Evolutionary conservation across 345 rosid species (phyloP).

Genomic region (Bruguiera parviflora): DNA sequence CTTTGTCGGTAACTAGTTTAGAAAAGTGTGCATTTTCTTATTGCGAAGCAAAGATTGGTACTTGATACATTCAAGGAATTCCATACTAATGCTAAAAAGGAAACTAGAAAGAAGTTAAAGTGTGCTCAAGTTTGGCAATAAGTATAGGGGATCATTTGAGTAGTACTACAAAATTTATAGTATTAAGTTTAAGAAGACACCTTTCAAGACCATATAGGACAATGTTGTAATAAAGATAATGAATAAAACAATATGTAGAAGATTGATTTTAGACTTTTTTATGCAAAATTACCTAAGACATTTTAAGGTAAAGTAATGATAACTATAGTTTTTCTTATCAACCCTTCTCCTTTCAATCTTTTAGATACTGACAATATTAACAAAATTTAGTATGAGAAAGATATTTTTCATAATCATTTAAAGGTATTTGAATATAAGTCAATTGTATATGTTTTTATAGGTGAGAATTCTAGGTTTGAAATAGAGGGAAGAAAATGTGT

Average conservation of each 20-base stretch:
- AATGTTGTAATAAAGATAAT: conserved; percentile 2
- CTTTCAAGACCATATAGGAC: neutral
- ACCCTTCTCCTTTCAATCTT: neutral
- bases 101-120: neutral
- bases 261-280: neutral
- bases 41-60: neutral
- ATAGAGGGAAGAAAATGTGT: too few species aligned
- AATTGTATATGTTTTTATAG: too few species aligned
- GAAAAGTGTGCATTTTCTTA: neutral
- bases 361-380: too few species aligned
- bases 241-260: neutral
- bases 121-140: neutral
- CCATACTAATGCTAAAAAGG: neutral
- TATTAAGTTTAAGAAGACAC: neutral
- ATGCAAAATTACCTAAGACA: neutral
- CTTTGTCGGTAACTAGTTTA: neutral
- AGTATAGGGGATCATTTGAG: conserved; percentile 1
- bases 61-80: neutral
- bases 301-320: neutral
- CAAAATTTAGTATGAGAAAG: too few species aligned
- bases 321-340: too few species aligned
- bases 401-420: neutral
- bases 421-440: neutral
- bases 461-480: too few species aligned
- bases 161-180: neutral